Evolutionary conservation across 2,329 filamentous ascomycete species (phyloP).

Genomic region (Phoma sp.): DNA sequence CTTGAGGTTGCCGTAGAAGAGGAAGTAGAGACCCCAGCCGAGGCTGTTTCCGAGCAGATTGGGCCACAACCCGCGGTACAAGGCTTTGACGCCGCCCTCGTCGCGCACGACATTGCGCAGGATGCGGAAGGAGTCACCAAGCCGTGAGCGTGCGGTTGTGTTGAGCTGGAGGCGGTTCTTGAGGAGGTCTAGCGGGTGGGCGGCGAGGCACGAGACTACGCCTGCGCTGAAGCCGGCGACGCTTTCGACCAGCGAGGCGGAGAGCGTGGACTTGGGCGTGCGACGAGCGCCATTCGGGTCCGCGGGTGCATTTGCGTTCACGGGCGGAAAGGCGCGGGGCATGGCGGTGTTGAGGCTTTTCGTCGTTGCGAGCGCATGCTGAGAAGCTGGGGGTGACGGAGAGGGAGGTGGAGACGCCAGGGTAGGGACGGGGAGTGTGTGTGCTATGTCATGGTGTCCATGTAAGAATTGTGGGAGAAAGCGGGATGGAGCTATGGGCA

Average conservation of each 20-base stretch:
- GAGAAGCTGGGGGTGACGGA: background rate
- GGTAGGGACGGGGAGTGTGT: background rate
- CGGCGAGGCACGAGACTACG: constrained; percentile 81
- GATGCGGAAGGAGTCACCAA: constrained; percentile 63
- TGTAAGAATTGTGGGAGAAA: background rate
- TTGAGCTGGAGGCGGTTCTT: constrained; percentile 89
- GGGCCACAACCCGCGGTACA: constrained; percentile 89
- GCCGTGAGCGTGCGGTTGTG: constrained; percentile 50
- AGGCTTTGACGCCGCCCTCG: constrained; percentile 68
- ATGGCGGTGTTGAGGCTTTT: constrained; percentile 43
- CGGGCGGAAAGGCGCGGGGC: constrained; percentile 59
- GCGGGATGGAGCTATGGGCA: constrained; percentile 16
- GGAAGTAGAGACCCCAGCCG: constrained; percentile 93
- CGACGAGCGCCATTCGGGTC: constrained; percentile 48
- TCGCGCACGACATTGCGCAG: constrained; percentile 59
- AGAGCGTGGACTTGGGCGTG: constrained; percentile 47
- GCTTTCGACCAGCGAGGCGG: constrained; percentile 82
- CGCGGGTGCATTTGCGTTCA: constrained; percentile 47
- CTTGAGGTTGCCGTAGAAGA: constrained; percentile 71
- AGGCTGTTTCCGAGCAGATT: constrained; percentile 91
- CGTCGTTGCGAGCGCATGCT: constrained; percentile 33
- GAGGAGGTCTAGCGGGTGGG: constrained; percentile 93
- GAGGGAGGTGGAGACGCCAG: constrained; percentile 1
- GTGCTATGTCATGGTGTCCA: constrained; percentile 15
- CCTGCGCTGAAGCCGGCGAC: constrained; percentile 91